Evolutionary conservation across 306 rosid genomes (phyloP).

Genomic region (Senna tora): DNA sequence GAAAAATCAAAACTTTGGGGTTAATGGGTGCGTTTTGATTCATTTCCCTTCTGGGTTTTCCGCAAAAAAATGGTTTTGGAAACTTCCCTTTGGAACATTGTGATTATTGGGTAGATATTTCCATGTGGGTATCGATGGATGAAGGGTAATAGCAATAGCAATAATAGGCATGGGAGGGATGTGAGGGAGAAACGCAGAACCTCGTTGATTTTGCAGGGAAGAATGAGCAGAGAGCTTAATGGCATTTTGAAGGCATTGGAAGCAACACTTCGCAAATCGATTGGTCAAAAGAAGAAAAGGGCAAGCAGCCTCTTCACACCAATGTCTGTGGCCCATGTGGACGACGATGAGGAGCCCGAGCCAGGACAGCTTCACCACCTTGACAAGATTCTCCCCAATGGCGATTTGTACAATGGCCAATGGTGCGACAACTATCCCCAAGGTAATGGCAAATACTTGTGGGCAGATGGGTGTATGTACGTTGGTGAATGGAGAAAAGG

Average conservation of each 20-base stretch:
- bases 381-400: slow-evolving; percentile 64
- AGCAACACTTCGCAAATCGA: slow-evolving; percentile 66
- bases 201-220: slow-evolving; percentile 46
- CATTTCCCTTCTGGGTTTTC: slow-evolving; percentile 42
- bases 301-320: slow-evolving; percentile 61
- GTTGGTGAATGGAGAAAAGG: slow-evolving; percentile 87
- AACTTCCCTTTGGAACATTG: slow-evolving; percentile 15
- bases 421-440: slow-evolving; percentile 65
- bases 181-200: slow-evolving; percentile 23
- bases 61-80: slow-evolving; percentile 33
- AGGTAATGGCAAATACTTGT: slow-evolving; percentile 78
- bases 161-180: no score
- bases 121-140: slow-evolving; percentile 48
- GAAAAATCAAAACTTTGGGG: slow-evolving; percentile 27
- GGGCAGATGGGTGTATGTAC: slow-evolving; percentile 95
- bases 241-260: slow-evolving; percentile 71
- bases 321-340: slow-evolving; percentile 87
- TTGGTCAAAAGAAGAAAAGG: slow-evolving; percentile 68
- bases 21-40: slow-evolving; percentile 33
- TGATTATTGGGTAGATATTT: slow-evolving; percentile 19
- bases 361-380: slow-evolving; percentile 45
- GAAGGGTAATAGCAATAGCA: slow-evolving; percentile 45
- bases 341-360: slow-evolving; percentile 69
- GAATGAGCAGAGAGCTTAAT: slow-evolving; percentile 74
- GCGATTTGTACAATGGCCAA: slow-evolving; percentile 83